Conservation (phyloP, 225 moss, liverwort and hornwort genomes). For the Neckera pumila region DNA sequence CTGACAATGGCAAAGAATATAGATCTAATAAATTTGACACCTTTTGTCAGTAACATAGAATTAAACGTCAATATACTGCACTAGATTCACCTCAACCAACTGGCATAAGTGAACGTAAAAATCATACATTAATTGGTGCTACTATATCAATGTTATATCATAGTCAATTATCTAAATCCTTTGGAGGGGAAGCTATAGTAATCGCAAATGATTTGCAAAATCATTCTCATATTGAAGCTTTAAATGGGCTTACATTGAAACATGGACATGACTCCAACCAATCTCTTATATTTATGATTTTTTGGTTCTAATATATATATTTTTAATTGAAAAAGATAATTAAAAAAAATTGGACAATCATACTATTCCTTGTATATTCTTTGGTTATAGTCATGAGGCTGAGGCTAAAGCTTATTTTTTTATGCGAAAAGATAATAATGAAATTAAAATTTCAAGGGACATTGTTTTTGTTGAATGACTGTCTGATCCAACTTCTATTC, state of each 20-base stretch:
- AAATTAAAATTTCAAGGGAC: background rate
- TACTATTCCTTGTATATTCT: background rate
- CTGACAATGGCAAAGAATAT: background rate
- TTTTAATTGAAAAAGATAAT: background rate
- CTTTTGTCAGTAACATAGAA: background rate
- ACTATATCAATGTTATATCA: background rate
- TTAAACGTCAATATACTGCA: background rate
- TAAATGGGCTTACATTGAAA: background rate
- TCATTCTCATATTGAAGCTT: background rate
- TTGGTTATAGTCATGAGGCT: background rate
- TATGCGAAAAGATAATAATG: too few relatives aligned
- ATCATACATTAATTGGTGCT: background rate
- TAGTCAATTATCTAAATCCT: background rate
- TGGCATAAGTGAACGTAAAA: background rate
- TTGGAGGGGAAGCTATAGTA: background rate
- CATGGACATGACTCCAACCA: background rate
- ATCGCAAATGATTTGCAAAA: background rate
- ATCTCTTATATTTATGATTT: background rate
- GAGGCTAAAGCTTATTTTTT: background rate
- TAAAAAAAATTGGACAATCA: background rate
- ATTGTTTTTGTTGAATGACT: background rate
- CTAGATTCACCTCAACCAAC: background rate
- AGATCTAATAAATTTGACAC: background rate
- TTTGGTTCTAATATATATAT: background rate
- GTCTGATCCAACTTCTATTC: background rate